Evolutionary conservation across 1,139 yeast species (phyloP).

Genomic region (Kurtzmaniella quercitrusa): DNA sequence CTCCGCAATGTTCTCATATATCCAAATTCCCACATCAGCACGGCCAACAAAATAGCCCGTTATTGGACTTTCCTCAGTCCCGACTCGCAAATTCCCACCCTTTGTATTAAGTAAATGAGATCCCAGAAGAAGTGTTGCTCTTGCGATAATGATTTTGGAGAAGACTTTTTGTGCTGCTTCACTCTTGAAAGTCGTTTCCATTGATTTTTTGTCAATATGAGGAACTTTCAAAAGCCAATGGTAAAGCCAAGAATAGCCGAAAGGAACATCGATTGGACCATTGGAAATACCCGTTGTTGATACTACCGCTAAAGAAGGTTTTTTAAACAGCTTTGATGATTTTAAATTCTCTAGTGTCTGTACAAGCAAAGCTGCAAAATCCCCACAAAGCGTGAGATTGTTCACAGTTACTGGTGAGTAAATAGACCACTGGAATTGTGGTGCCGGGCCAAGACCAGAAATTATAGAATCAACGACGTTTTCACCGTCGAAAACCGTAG

Average conservation of each 20-base stretch:
- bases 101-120: background rate
- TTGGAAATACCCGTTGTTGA: background rate
- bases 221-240: background rate
- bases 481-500: background rate
- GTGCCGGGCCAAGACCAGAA: background rate
- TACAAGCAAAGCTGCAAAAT: background rate
- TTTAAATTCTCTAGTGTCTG: background rate
- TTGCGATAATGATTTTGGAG: background rate
- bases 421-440: background rate
- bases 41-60: background rate
- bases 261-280: background rate
- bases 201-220: background rate
- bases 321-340: background rate
- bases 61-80: background rate
- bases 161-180: background rate
- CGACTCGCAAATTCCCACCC: background rate
- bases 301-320: background rate
- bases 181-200: background rate
- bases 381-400: background rate
- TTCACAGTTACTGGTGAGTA: background rate
- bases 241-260: background rate
- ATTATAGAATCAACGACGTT: background rate
- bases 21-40: background rate
- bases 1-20: background rate
- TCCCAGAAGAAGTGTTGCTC: background rate